Conservation (phyloP, 768 basidiomycete species). For the Lentinula sp. region DNA sequence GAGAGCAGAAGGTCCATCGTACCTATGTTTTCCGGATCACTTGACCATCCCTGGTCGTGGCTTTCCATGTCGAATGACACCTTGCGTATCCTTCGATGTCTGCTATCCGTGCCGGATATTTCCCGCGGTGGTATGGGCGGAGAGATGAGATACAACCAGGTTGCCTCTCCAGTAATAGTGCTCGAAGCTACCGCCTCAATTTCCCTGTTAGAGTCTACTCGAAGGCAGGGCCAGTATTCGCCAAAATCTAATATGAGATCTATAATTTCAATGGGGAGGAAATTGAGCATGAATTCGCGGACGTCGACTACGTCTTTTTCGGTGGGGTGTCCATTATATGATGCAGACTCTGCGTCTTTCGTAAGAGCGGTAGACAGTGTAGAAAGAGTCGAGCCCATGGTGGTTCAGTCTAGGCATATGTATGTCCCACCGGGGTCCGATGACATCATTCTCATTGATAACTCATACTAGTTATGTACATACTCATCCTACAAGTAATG, state of each 20-base stretch:
- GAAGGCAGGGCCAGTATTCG: slow-evolving; percentile 21
- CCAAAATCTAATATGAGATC: slow-evolving; percentile 20
- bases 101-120: neutral
- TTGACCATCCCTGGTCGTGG: slow-evolving; percentile 19
- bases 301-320: slow-evolving; percentile 14
- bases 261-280: slow-evolving; percentile 21
- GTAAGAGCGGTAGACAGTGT: slow-evolving; percentile 1
- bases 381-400: slow-evolving; percentile 5
- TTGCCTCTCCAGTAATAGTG: slow-evolving; percentile 4
- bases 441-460: neutral
- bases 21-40: slow-evolving; percentile 9
- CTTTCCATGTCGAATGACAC: slow-evolving; percentile 16
- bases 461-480: too few relatives aligned
- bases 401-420: neutral
- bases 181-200: slow-evolving; percentile 7
- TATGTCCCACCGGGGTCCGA: neutral
- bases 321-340: neutral
- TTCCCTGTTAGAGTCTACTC: neutral
- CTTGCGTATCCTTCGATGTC: slow-evolving; percentile 13
- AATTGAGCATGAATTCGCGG: slow-evolving; percentile 10
- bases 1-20: neutral
- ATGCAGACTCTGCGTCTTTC: slow-evolving; percentile 6
- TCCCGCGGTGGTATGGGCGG: slow-evolving; percentile 10
- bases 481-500: too few relatives aligned
- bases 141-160: slow-evolving; percentile 15